These are phyloP conservation scores for Aspergillus felis DNA, from an alignment of 2,329 filamentous ascomycete genomes.

Conservation along the genomic window DNA sequence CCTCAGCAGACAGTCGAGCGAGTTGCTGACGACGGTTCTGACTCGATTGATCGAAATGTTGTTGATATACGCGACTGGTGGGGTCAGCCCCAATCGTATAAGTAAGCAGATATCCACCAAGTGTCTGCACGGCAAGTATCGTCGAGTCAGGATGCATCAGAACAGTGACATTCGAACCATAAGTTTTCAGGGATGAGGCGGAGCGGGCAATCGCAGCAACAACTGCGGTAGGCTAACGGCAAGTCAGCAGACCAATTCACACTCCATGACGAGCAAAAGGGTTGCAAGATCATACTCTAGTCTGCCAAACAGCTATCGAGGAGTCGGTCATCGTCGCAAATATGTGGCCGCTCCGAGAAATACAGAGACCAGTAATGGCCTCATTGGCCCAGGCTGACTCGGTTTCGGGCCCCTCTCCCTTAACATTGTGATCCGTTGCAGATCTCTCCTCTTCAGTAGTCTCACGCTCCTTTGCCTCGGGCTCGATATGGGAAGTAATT, in stretches of 20 bases:
- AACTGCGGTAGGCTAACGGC: constrained; percentile 73
- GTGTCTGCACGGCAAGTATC: constrained; percentile 86
- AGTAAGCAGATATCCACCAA: constrained; percentile 82
- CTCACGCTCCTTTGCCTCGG: constrained; percentile 15
- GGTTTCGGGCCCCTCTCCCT: constrained; percentile 22
- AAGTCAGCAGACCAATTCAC: constrained; percentile 25
- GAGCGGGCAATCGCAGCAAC: constrained; percentile 84
- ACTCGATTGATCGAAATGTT: constrained; percentile 60
- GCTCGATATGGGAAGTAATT: constrained; percentile 22
- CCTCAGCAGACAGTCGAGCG: constrained; percentile 60
- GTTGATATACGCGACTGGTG: constrained; percentile 77
- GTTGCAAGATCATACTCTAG: constrained; percentile 59
- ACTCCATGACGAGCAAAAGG: constrained; percentile 2
- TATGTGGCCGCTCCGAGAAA: constrained; percentile 73
- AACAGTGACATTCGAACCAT: constrained; percentile 80
- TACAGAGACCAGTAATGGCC: constrained; percentile 68
- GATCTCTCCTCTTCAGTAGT: constrained; percentile 18
- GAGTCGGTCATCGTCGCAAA: constrained; percentile 85
- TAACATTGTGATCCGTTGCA: constrained; percentile 22
- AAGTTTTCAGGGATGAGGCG: constrained; percentile 69
- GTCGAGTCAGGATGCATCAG: constrained; percentile 86
- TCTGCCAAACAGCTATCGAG: constrained; percentile 93
- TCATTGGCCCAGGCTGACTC: constrained; percentile 51
- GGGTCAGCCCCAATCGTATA: constrained; percentile 87
- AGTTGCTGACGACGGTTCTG: constrained; percentile 45